Percentiles rank a stretch among this genome's conserved stretches.
These are phyloP conservation scores for Trichoderma polysporum DNA, from an alignment of 2,329 filamentous ascomycete species.

Conservation along the genomic window DNA sequence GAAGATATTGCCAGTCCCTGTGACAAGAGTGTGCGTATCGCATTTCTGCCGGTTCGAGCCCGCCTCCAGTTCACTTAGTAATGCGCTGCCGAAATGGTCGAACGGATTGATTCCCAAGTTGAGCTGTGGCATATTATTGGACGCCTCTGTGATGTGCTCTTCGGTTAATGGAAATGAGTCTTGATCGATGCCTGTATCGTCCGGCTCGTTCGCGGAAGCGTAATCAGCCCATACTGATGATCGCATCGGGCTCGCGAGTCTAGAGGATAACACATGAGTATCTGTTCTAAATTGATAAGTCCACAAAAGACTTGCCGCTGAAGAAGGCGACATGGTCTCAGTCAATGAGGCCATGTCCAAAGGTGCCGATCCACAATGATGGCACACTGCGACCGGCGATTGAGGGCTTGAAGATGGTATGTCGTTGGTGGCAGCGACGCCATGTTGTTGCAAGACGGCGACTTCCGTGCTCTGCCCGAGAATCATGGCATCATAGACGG, in stretches of 20 bases:
- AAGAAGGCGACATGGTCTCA: neutral
- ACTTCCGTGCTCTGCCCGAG: neutral
- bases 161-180: neutral
- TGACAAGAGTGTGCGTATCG: neutral
- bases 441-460: neutral
- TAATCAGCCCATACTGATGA: constrained; percentile 8
- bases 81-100: neutral
- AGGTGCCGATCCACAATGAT: neutral
- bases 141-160: neutral
- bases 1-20: neutral
- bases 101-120: neutral
- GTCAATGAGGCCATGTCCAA: neutral
- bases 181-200: neutral
- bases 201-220: neutral
- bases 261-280: constrained; percentile 11
- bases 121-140: neutral
- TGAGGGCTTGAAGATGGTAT: neutral
- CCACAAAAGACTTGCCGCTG: constrained; percentile 14
- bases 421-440: neutral
- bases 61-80: neutral
- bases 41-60: neutral
- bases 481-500: neutral
- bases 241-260: constrained; percentile 4
- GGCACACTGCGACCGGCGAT: neutral
- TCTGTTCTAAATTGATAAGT: constrained; percentile 6